Evolutionary conservation across 495 filamentous ascomycete genomes (phyloP).

Genomic region (Talaromyces trachyspermus): DNA sequence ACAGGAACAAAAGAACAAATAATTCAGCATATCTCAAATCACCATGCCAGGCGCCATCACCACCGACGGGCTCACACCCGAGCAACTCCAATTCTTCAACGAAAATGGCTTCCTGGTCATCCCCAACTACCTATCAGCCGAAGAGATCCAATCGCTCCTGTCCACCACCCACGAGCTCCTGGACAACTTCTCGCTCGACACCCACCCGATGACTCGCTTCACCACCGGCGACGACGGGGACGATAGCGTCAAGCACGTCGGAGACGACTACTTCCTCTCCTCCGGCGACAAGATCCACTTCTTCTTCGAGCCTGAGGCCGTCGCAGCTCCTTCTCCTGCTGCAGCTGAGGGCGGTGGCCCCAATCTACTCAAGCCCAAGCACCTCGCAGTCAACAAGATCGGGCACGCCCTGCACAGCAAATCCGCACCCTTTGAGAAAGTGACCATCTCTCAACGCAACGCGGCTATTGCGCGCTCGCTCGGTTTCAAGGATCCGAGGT

Average conservation of each 20-base stretch:
- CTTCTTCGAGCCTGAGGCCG: slow-evolving; percentile 85
- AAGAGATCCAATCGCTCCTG: slow-evolving; percentile 61
- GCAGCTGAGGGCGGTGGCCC: slow-evolving; percentile 24
- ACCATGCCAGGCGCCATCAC: not conserved
- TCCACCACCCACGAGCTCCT: slow-evolving; percentile 68
- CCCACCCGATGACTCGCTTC: slow-evolving; percentile 91
- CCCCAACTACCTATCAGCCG: slow-evolving; percentile 61
- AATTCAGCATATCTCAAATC: not conserved
- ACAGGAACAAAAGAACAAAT: not conserved
- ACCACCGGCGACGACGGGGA: slow-evolving; percentile 62
- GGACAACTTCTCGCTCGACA: slow-evolving; percentile 60
- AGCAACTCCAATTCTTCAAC: slow-evolving; percentile 65
- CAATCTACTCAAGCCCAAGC: slow-evolving; percentile 63
- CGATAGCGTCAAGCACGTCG: slow-evolving; percentile 57
- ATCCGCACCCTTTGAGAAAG: slow-evolving; percentile 59
- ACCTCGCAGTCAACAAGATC: slow-evolving; percentile 89
- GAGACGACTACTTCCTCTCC: slow-evolving; percentile 88
- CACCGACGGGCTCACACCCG: slow-evolving; percentile 51
- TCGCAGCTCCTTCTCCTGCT: slow-evolving; percentile 33
- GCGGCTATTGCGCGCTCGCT: slow-evolving; percentile 63
- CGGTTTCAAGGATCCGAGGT: slow-evolving; percentile 64
- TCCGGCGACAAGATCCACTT: slow-evolving; percentile 88
- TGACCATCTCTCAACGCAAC: slow-evolving; percentile 48
- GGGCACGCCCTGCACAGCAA: slow-evolving; percentile 81
- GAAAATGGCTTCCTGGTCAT: slow-evolving; percentile 87